phyloP scores from a whole-genome alignment of 148 eudicot genomes.

The Rhododendron mucronatum region DNA sequence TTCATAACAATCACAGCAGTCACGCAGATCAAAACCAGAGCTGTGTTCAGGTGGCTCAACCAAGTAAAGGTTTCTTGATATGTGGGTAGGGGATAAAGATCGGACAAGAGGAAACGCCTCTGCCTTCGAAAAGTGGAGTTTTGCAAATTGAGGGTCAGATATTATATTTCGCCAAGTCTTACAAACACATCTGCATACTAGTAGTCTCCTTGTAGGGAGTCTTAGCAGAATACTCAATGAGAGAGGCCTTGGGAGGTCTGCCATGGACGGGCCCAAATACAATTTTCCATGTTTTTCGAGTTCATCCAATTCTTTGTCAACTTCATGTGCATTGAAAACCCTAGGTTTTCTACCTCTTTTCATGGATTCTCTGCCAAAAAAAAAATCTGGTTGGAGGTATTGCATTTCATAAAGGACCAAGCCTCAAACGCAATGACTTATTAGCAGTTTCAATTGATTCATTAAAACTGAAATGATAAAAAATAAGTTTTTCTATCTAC shows the following conservation, averaged over 20 bases:
- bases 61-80: constrained; percentile 10
- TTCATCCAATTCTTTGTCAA: background rate
- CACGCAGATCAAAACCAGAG: background rate
- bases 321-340: background rate
- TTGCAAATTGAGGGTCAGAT: constrained; percentile 7
- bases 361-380: background rate
- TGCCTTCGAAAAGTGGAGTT: constrained; percentile 1
- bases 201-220: background rate
- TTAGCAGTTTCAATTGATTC: no score
- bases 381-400: background rate
- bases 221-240: background rate
- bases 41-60: background rate
- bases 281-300: background rate
- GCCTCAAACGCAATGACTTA: background rate
- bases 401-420: background rate
- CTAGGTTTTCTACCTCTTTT: background rate
- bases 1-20: background rate
- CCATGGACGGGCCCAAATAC: background rate
- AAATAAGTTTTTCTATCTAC: no score
- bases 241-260: background rate
- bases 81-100: background rate
- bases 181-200: constrained; percentile 6
- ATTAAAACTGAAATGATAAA: no score
- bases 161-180: background rate
- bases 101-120: background rate